Conservation (phyloP, 805 yeast species). For the Lachancea lanzarotensis region DNA sequence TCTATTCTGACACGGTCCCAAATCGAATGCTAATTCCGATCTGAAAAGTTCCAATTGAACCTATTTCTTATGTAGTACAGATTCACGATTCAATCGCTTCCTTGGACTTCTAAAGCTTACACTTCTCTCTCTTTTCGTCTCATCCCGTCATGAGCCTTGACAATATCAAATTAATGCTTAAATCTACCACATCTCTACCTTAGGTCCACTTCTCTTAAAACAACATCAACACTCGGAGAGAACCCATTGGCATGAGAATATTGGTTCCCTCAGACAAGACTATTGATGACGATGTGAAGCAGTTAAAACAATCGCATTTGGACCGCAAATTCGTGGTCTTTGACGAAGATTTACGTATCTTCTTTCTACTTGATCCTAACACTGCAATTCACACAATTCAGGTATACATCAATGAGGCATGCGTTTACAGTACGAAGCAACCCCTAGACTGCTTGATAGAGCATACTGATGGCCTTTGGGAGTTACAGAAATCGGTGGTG, state of each 20-base stretch:
- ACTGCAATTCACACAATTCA: conserved; percentile 9
- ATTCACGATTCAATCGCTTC: no score
- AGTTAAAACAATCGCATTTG: conserved; percentile 13
- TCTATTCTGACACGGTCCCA: no score
- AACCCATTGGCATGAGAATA: conserved; percentile 1
- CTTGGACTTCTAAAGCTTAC: no score
- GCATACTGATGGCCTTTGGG: conserved; percentile 8
- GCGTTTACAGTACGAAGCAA: conserved; percentile 13
- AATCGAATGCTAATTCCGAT: no score
- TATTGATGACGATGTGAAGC: conserved; percentile 1
- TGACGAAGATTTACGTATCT: conserved; percentile 26
- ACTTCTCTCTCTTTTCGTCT: no score
- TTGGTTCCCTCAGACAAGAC: conserved; percentile 6
- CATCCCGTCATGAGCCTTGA: no score
- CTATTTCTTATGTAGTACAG: no score
- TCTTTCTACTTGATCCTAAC: conserved; percentile 6
- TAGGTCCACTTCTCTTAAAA: background rate
- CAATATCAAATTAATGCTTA: no score
- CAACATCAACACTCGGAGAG: background rate
- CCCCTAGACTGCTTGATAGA: conserved; percentile 6
- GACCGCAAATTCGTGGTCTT: conserved; percentile 24
- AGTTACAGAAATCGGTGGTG: conserved; percentile 17
- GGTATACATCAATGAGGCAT: conserved; percentile 28
- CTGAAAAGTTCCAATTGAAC: no score
- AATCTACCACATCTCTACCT: no score